Base-by-base conservation (phyloP, 768 basidiomycete genomes). In the Russula earlei region DNA sequence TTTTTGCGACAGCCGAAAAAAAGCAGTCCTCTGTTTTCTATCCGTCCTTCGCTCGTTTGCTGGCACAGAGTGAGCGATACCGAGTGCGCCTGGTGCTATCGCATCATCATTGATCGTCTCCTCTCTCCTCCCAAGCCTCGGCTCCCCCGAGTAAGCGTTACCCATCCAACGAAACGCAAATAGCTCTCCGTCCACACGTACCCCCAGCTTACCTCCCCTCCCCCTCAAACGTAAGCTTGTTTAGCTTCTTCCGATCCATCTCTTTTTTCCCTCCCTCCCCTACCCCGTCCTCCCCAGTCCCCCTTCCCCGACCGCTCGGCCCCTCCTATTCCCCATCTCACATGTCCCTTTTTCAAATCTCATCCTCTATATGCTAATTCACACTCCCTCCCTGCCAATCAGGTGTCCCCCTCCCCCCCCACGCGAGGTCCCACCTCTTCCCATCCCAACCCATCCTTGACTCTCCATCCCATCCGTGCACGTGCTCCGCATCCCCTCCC, bases 71-170 rank as follows among this genome's bases (percentile, higher is more conserved):
- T 45, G 54, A 50, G 50, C 46, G 55, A 53, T 42, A 60, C 56
- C 47, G 44, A 60, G 56, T 31, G 48, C 44, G 38, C 55, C 37
- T 44, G 56, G 48, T 34, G 38, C 56, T 48, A 58, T 60, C 59
- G 59, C 59, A 60, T 60, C 59, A 60, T 58, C 58, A 59, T 60
- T 60, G 59, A 60, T 60, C 59, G 59, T 60, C 59, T 46, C 59
- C 56, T 58, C 56, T 45, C 51, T 36, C 48, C 53, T 52, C 56
- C 46, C 56, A 60, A 58, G 45, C 59, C 59, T 60, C 59, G 59
- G 59, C 59, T 59, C 59, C 58, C n/a, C 59, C 59, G 59, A 58
- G 33, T 29, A 47, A 58, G 52, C 57, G 57, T 53, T 53, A 48
- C 56, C 44, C 22, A 11, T 50, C 34, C 36, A 38, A 41, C 29